A percentile compares a stretch with the other conserved stretches of the same genome.
Evolutionary conservation across 2,329 filamentous ascomycete species (phyloP).

Genomic region (Cladosporium phlei): DNA sequence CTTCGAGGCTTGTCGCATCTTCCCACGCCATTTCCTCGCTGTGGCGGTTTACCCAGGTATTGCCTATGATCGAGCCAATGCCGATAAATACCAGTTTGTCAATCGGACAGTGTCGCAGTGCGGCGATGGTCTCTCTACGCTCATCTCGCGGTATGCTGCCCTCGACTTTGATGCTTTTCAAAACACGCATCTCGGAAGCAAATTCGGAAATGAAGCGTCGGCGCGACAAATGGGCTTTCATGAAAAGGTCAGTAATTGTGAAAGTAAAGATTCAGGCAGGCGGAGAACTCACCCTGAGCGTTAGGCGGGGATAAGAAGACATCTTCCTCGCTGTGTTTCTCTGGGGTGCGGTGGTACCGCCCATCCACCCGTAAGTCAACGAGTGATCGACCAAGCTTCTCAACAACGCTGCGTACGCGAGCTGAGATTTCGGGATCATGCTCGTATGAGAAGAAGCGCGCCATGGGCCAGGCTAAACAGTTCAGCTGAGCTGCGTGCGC

Average conservation of each 20-base stretch:
- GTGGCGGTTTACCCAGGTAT: conserved; percentile 40
- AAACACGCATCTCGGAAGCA: conserved; percentile 37
- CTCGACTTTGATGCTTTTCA: conserved; percentile 44
- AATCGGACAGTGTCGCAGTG: conserved; percentile 38
- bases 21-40: conserved; percentile 13
- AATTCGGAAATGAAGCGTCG: conserved; percentile 40
- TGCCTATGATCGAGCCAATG: conserved; percentile 39
- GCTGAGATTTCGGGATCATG: not conserved
- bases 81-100: conserved; percentile 45
- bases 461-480: conserved; percentile 45
- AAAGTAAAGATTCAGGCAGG: too few species aligned
- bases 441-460: conserved; percentile 38
- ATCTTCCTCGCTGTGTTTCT: conserved; percentile 23
- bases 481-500: conserved; percentile 39
- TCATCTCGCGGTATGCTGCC: conserved; percentile 45
- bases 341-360: conserved; percentile 21
- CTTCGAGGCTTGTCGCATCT: conserved; percentile 26
- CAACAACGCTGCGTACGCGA: conserved; percentile 31
- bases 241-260: too few species aligned
- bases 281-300: too few species aligned
- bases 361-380: conserved; percentile 41
- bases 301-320: too few species aligned
- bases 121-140: conserved; percentile 42
- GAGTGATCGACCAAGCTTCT: conserved; percentile 37
- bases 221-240: conserved; percentile 12